These are phyloP conservation scores for Candida sp. DNA, from an alignment of 1,139 yeast genomes.

Conservation along the genomic window DNA sequence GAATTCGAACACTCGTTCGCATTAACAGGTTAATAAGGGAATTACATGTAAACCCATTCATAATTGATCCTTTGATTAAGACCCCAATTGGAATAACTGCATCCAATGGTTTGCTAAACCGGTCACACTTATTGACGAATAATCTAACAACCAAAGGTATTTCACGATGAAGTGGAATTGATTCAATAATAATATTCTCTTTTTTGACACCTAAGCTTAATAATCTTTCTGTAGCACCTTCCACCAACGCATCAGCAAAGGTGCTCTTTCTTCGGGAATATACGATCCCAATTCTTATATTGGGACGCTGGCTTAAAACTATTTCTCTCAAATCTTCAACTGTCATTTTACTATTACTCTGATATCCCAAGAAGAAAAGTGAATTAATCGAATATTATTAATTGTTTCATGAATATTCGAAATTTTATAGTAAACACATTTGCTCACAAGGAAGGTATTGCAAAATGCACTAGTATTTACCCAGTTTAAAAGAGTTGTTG, in stretches of 20 bases:
- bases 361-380: background rate
- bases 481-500: too few species aligned
- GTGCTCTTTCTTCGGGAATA: slow-evolving; percentile 93
- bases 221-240: slow-evolving; percentile 69
- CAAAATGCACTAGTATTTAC: too few species aligned
- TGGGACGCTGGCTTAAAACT: slow-evolving; percentile 66
- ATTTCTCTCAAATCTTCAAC: slow-evolving; percentile 75
- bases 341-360: slow-evolving; percentile 47
- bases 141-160: slow-evolving; percentile 76
- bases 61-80: too few species aligned
- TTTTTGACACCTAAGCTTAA: slow-evolving; percentile 64
- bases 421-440: too few species aligned
- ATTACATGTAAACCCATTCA: too few species aligned
- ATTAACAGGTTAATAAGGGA: too few species aligned
- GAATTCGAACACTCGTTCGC: too few species aligned
- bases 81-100: slow-evolving; percentile 88
- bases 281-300: slow-evolving; percentile 74
- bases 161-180: slow-evolving; percentile 95
- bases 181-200: slow-evolving; percentile 72
- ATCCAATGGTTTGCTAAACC: slow-evolving; percentile 55
- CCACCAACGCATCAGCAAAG: slow-evolving; percentile 75
- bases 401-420: too few species aligned
- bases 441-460: too few species aligned
- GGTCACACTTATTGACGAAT: slow-evolving; percentile 45
- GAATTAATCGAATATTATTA: too few species aligned